Percentiles rank a stretch among this genome's conserved stretches.
Conservation (phyloP, 306 rosid species). For the Acacia crassicarpa region DNA sequence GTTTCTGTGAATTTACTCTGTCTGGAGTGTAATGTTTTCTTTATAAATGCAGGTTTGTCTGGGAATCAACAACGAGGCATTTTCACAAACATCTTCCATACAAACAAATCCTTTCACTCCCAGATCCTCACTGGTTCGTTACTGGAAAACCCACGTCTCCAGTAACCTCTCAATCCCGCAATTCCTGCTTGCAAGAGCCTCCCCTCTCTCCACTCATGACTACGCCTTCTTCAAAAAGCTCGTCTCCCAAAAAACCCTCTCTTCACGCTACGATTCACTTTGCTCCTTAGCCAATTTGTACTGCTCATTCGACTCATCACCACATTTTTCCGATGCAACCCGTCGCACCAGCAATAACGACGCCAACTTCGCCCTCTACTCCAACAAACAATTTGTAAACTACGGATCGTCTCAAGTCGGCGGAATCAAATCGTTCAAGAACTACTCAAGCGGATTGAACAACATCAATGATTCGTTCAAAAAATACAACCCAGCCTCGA, state of each 20-base stretch:
- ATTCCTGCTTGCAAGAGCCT: slow-evolving; percentile 71
- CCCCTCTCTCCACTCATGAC: slow-evolving; percentile 61
- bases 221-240: slow-evolving; percentile 46
- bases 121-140: slow-evolving; percentile 66
- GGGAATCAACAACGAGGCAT: neutral
- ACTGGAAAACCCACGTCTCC: slow-evolving; percentile 68
- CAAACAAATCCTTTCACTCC: slow-evolving; percentile 68
- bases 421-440: slow-evolving; percentile 73
- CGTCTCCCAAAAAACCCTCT: slow-evolving; percentile 35
- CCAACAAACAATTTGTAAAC: slow-evolving; percentile 59
- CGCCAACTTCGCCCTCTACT: slow-evolving; percentile 56
- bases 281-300: slow-evolving; percentile 58
- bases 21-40: neutral
- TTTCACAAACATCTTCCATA: neutral
- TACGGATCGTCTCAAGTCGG: slow-evolving; percentile 53
- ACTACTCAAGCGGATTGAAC: slow-evolving; percentile 77
- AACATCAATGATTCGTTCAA: slow-evolving; percentile 63
- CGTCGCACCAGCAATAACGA: slow-evolving; percentile 22
- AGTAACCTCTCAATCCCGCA: slow-evolving; percentile 48
- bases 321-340: neutral
- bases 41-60: slow-evolving; percentile 43
- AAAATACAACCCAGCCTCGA: slow-evolving; percentile 51
- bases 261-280: slow-evolving; percentile 46
- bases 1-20: too few species aligned
- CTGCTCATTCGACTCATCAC: slow-evolving; percentile 52